A percentile compares a stretch with the other conserved stretches of the same genome.
These are phyloP conservation scores for Hericium coralloides DNA, from an alignment of 768 basidiomycete genomes.

Conservation along the genomic window DNA sequence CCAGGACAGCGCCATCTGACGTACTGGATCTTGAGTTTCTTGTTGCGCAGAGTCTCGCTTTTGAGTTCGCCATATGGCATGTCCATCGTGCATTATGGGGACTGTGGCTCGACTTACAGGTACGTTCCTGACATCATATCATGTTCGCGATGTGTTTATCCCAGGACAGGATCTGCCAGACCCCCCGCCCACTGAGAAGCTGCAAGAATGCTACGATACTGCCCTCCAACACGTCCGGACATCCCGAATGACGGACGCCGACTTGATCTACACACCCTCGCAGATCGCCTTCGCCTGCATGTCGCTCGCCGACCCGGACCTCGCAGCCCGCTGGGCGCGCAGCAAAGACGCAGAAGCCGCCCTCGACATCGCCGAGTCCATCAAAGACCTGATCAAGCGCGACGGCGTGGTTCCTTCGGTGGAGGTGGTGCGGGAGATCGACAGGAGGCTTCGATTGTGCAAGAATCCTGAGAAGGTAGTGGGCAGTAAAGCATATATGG, in stretches of 20 bases:
- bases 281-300: constrained; percentile 86
- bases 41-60: constrained; percentile 87
- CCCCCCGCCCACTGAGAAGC: constrained; percentile 32
- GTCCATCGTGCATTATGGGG: constrained; percentile 85
- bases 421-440: constrained; percentile 81
- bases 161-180: constrained; percentile 47
- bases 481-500: constrained; percentile 76
- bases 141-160: constrained; percentile 7
- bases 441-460: constrained; percentile 77
- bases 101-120: constrained; percentile 83
- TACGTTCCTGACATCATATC: constrained; percentile 23
- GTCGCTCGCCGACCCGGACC: constrained; percentile 49
- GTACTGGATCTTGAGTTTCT: constrained; percentile 94
- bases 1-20: constrained; percentile 70
- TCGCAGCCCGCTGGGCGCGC: constrained; percentile 54
- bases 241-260: constrained; percentile 86
- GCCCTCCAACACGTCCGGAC: constrained; percentile 61
- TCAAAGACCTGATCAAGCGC: constrained; percentile 45
- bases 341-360: constrained; percentile 31
- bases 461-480: constrained; percentile 95
- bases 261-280: constrained; percentile 86
- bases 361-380: constrained; percentile 35
- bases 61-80: constrained; percentile 94
- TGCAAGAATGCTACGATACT: constrained; percentile 51
- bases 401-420: constrained; percentile 62